A percentile compares a stretch with the other conserved stretches of the same genome.
Evolutionary conservation across 257 asterid species (phyloP).

Genomic region (Solanum verrucosum): DNA sequence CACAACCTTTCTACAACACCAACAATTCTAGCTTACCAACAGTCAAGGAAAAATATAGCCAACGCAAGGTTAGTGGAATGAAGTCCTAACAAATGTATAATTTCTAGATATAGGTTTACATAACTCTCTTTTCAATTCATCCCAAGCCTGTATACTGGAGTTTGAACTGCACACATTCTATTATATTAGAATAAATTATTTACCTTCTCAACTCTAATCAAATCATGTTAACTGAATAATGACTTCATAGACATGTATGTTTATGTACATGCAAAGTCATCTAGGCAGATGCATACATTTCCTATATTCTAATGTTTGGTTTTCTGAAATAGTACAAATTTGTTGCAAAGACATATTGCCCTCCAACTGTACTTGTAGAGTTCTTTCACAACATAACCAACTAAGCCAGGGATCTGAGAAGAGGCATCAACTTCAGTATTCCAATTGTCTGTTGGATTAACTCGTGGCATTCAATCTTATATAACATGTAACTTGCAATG

Average conservation of each 20-base stretch:
- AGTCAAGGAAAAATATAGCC: too few relatives aligned
- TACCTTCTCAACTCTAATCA: neutral
- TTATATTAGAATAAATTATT: neutral
- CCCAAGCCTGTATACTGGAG: neutral
- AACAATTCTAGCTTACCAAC: too few relatives aligned
- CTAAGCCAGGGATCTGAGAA: conserved; percentile 6
- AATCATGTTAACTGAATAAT: neutral
- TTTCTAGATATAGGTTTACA: neutral
- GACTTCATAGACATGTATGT: neutral
- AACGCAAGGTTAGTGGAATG: too few relatives aligned
- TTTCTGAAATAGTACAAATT: conserved; percentile 65
- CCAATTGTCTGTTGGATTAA: neutral
- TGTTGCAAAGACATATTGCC: conserved; percentile 88
- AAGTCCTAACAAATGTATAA: neutral
- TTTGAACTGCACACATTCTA: neutral
- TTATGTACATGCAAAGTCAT: neutral
- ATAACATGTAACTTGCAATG: neutral
- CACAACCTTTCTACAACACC: too few relatives aligned
- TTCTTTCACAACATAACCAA: conserved; percentile 44
- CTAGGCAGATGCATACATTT: neutral
- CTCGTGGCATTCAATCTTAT: neutral
- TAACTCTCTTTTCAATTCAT: neutral
- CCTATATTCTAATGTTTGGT: neutral
- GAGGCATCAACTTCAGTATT: neutral
- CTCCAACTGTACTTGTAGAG: conserved; percentile 62